A percentile compares a stretch with the other conserved stretches of the same genome.
Evolutionary conservation across 305 asterid species (phyloP).

Genomic region (Fraxinus latifolia): DNA sequence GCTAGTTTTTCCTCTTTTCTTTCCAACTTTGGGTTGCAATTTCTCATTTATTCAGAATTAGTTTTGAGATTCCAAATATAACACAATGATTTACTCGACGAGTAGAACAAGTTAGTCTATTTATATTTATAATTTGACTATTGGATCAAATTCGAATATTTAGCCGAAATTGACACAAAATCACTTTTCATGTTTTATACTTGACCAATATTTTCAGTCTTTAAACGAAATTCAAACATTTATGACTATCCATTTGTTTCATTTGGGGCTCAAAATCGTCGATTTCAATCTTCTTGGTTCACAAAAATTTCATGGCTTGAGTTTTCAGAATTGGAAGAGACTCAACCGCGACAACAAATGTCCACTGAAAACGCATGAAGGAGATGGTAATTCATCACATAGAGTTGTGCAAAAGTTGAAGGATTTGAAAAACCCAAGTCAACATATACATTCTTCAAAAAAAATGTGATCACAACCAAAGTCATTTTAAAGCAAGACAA

Average conservation of each 20-base stretch:
- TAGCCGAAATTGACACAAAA: no score
- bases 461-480: constrained; percentile 33
- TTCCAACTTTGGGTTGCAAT: no score
- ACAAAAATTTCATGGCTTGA: not conserved
- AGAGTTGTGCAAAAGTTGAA: not conserved
- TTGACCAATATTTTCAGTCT: no score
- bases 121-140: no score
- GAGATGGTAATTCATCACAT: not conserved
- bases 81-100: no score
- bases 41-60: no score
- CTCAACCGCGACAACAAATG: not conserved
- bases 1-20: no score
- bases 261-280: not conserved
- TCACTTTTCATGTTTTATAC: no score
- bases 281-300: not conserved
- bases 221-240: not conserved
- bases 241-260: not conserved
- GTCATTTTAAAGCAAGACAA: constrained; percentile 47
- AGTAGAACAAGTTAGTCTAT: no score
- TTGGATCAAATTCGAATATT: no score
- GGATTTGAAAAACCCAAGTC: not conserved
- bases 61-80: no score
- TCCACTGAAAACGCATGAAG: not conserved
- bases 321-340: not conserved
- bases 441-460: not conserved